Evolutionary conservation across 2,329 filamentous ascomycete genomes (phyloP), one percentile per base, ranked within the genome.

Genomic region (Stromatinia cepivora): DNA sequence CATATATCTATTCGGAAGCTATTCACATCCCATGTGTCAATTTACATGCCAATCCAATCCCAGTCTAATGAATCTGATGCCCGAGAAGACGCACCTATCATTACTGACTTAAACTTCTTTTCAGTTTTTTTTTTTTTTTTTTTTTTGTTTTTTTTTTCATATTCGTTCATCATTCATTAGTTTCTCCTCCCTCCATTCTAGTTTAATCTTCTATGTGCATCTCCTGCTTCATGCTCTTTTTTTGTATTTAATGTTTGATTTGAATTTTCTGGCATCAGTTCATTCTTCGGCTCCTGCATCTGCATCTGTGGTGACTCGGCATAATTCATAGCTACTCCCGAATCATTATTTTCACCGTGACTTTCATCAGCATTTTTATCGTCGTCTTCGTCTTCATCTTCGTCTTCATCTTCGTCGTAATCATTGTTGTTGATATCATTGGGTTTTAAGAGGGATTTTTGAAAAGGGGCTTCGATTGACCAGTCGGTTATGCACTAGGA

Each of bases 391-490:
- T 15, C 10, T 31, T 56, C 53, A n/a, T 22, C 17, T 10, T 31
- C n/a, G n/a, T n/a, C 52, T 7, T 25, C 34, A 17, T 57, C 34
- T 8, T 57, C 61, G 0, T 39, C 46, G 9, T 52, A 63, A 11
- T 63, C 61, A 17, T 63, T 39, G 9, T 39, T 8, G 5, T 63
- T 63, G 2, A 39, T 13, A 22, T 63, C 61, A 1, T 13, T n/a
- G 2, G 61, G 46, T 25, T 63, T 28, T 3, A 63, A 25, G 31
- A 63, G 61, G n/a, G 31, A 39, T 63, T 28, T 52, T 6, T 63
- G 61, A 0, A 63, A 63, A 3, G 61, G 61, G 0, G 61, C 61
- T 63, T 63, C 61, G 46, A 63, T 13, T 5, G 61, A 52, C 45
- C 46, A 52, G 20, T 63, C 61, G 61, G 46, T 63, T 63, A 39